A percentile compares a stretch with the other conserved stretches of the same genome.
Evolutionary conservation across 345 rosid genomes (phyloP).

Genomic region (Syzygium oleosum): DNA sequence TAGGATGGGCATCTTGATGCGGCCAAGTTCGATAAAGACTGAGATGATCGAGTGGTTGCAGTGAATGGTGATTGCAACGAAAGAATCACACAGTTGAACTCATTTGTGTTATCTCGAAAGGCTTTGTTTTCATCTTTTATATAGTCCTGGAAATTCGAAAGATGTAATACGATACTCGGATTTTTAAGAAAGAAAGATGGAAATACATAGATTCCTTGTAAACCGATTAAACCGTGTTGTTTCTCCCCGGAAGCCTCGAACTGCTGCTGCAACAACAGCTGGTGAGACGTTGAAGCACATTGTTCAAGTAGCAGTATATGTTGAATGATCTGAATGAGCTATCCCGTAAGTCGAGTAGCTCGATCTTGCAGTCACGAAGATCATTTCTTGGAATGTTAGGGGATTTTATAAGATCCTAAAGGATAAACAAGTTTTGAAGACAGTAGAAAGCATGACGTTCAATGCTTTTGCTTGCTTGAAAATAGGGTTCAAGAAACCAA

Average conservation of each 20-base stretch:
- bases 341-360: neutral
- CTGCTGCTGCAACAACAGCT: neutral
- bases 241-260: neutral
- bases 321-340: neutral
- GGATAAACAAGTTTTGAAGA: neutral
- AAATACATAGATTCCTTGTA: neutral
- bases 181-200: neutral
- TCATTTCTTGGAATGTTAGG: neutral
- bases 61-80: neutral
- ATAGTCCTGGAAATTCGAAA: neutral
- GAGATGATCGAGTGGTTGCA: neutral
- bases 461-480: neutral
- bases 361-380: neutral
- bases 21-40: neutral
- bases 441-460: neutral
- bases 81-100: neutral
- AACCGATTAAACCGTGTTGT: neutral
- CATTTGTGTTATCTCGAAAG: neutral
- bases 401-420: neutral
- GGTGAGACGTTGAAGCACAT: too few species aligned
- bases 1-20: too few species aligned
- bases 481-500: neutral
- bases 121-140: neutral
- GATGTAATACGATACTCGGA: neutral
- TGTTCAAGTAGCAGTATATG: neutral